These are phyloP conservation scores for Leonotis leonurus DNA, from an alignment of 257 asterid species.

Conservation along the genomic window DNA sequence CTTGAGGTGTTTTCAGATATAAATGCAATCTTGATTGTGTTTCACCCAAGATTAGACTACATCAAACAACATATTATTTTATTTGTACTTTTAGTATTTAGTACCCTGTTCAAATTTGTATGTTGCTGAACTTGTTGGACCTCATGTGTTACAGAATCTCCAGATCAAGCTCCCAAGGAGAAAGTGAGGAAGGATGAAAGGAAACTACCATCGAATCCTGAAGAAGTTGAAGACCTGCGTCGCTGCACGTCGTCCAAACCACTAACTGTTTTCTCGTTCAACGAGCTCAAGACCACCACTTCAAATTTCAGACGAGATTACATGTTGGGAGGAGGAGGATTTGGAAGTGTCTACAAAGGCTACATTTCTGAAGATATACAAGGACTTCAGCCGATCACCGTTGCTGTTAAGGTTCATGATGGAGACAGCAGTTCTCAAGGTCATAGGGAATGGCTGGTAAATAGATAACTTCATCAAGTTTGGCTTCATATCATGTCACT, in stretches of 20 bases:
- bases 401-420: slow-evolving; percentile 91
- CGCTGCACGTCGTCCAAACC: slow-evolving; percentile 56
- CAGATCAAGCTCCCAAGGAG: slow-evolving; percentile 22
- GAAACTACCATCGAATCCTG: slow-evolving; percentile 77
- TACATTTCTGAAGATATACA: slow-evolving; percentile 41
- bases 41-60: too few species aligned
- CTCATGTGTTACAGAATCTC: too few species aligned
- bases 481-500: too few species aligned
- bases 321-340: slow-evolving; percentile 95
- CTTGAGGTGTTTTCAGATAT: too few species aligned
- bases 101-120: neutral
- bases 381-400: slow-evolving; percentile 45
- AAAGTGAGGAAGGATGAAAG: slow-evolving; percentile 33
- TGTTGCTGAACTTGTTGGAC: neutral
- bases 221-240: slow-evolving; percentile 86
- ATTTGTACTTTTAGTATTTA: too few species aligned
- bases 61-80: too few species aligned
- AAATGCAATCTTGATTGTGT: slow-evolving; percentile 5
- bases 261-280: slow-evolving; percentile 56
- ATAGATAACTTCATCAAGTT: too few species aligned
- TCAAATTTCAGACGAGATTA: slow-evolving; percentile 80
- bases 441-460: slow-evolving; percentile 98
- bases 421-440: slow-evolving; percentile 92
- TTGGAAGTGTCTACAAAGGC: slow-evolving; percentile 89
- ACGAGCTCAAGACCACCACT: slow-evolving; percentile 57